Conservation (phyloP, 176 grass and related monocot genomes). For the Sorghum bicolor region DNA sequence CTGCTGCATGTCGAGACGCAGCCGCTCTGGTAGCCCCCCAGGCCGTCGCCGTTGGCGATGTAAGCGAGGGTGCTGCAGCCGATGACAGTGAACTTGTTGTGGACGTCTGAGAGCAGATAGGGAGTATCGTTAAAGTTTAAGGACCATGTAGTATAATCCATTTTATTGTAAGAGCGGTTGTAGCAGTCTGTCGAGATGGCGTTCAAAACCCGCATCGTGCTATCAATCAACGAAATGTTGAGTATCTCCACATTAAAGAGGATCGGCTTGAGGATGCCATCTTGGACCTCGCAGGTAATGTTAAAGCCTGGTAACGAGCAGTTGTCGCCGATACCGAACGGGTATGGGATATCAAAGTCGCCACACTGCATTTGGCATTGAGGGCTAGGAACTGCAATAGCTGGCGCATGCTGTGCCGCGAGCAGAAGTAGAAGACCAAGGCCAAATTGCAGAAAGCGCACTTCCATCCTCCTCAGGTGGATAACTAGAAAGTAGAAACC, state of each 20-base stretch:
- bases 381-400: not conserved
- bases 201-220: not conserved
- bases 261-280: not conserved
- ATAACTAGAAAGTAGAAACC: not conserved
- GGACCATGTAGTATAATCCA: not conserved
- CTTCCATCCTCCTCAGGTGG: not conserved
- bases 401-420: not conserved
- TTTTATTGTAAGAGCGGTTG: not conserved
- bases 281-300: not conserved
- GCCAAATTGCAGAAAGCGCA: not conserved
- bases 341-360: constrained; percentile 24
- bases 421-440: constrained; percentile 11
- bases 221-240: not conserved
- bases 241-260: not conserved
- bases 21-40: not conserved
- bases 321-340: constrained; percentile 33
- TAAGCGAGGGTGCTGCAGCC: constrained; percentile 34
- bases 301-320: constrained; percentile 13
- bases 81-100: constrained; percentile 49
- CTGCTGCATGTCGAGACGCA: constrained; percentile 19
- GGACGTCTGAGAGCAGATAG: not conserved
- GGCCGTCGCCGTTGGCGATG: not conserved
- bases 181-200: not conserved
- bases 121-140: accelerated
- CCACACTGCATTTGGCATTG: constrained; percentile 34